These are phyloP conservation scores for Fusarium cicatricum DNA, from an alignment of 2,329 filamentous ascomycete genomes.

Conservation along the genomic window DNA sequence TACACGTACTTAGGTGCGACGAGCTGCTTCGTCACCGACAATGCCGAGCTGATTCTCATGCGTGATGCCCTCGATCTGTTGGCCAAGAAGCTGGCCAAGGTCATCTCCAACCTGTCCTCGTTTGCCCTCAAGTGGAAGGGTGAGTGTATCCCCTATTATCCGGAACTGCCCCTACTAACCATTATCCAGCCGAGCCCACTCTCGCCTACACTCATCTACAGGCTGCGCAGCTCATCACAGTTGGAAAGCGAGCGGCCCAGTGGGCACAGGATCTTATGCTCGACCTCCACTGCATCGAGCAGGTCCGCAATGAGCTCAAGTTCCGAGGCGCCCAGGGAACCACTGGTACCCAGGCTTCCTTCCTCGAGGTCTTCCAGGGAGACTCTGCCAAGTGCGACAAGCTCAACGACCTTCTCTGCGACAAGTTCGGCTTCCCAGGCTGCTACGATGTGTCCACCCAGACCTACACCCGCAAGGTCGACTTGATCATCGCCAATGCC, in stretches of 20 bases:
- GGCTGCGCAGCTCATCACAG: conserved; percentile 12
- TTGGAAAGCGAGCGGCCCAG: conserved; percentile 24
- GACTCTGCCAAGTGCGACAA: conserved; percentile 59
- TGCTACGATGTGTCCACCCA: conserved; percentile 70
- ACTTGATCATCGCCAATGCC: conserved; percentile 82
- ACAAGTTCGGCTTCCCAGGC: conserved; percentile 61
- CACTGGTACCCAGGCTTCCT: conserved; percentile 81
- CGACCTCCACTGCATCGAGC: conserved; percentile 23
- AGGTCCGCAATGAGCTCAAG: conserved; percentile 16
- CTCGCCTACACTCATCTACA: conserved; percentile 14
- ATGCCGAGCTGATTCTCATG: conserved; percentile 27
- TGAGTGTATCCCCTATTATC: no score
- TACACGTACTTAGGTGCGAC: no score
- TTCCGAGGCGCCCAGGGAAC: conserved; percentile 14
- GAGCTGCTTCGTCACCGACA: conserved; percentile 29
- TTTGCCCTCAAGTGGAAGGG: conserved; percentile 26
- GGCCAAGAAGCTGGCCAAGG: conserved; percentile 27
- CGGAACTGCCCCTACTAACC: neutral
- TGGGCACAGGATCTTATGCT: conserved; percentile 31
- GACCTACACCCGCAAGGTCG: conserved; percentile 77
- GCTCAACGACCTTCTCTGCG: conserved; percentile 64
- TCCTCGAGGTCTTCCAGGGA: conserved; percentile 58
- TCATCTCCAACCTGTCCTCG: conserved; percentile 21
- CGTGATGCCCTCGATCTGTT: conserved; percentile 21
- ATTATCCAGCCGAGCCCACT: neutral